Evolutionary conservation across 2,329 filamentous ascomycete genomes (phyloP).

Genomic region (Colletotrichum kahawae): DNA sequence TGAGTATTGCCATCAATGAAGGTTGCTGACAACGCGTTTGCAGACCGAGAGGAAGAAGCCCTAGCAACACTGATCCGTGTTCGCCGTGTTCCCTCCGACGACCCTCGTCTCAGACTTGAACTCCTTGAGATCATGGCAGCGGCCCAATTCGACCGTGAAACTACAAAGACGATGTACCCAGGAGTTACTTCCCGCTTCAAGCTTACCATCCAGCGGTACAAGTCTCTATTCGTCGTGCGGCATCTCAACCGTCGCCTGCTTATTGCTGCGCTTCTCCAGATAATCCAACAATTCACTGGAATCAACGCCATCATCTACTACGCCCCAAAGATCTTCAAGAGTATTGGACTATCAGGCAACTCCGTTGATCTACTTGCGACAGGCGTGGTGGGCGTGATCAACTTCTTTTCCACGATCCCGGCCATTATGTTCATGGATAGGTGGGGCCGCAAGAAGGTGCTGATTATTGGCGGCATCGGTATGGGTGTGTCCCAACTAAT

Average conservation of each 20-base stretch:
- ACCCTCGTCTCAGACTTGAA: slow-evolving; percentile 32
- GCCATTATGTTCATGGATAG: slow-evolving; percentile 46
- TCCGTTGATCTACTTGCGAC: slow-evolving; percentile 57
- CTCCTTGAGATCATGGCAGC: slow-evolving; percentile 42
- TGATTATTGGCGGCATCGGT: slow-evolving; percentile 26
- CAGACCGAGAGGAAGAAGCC: slow-evolving; percentile 32
- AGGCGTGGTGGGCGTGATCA: slow-evolving; percentile 62
- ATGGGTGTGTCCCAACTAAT: slow-evolving; percentile 55
- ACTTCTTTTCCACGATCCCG: slow-evolving; percentile 49
- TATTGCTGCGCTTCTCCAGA: slow-evolving; percentile 45
- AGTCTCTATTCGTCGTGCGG: slow-evolving; percentile 34
- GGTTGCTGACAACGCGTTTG: background rate
- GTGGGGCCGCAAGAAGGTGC: slow-evolving; percentile 49
- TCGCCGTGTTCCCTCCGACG: slow-evolving; percentile 35
- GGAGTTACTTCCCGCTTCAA: slow-evolving; percentile 11
- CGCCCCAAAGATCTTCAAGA: slow-evolving; percentile 48
- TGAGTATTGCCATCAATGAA: background rate
- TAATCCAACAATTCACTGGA: slow-evolving; percentile 61
- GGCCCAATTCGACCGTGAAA: slow-evolving; percentile 38
- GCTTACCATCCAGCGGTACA: slow-evolving; percentile 25
- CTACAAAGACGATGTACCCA: slow-evolving; percentile 31
- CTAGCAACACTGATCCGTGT: slow-evolving; percentile 34
- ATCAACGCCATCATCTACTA: slow-evolving; percentile 46
- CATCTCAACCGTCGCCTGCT: slow-evolving; percentile 46
- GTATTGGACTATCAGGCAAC: slow-evolving; percentile 46